Percentiles rank a stretch among this genome's conserved stretches.
Conservation (phyloP, 768 basidiomycete genomes). For the Erythrobasidium yunnanense region DNA sequence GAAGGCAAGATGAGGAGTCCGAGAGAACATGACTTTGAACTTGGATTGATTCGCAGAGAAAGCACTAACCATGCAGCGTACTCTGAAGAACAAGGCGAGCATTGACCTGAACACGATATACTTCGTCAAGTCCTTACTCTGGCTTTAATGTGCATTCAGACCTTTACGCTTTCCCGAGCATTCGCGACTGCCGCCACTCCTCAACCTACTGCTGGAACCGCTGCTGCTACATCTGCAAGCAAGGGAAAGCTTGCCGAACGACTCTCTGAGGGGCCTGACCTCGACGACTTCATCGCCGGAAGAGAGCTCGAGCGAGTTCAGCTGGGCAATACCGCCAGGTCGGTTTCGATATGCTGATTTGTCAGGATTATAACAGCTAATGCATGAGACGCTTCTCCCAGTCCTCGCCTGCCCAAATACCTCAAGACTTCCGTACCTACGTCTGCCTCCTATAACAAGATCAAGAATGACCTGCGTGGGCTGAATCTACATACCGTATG, state of each 20-base stretch:
- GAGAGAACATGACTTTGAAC: no score
- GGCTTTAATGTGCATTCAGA: no score
- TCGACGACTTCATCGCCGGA: slow-evolving; percentile 72
- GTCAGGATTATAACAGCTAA: not conserved
- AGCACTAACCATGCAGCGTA: no score
- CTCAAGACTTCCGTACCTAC: slow-evolving; percentile 49
- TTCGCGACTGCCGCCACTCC: no score
- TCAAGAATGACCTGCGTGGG: slow-evolving; percentile 89
- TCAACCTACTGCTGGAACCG: no score
- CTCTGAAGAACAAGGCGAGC: no score
- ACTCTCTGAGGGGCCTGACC: slow-evolving; percentile 50
- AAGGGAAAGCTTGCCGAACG: not conserved
- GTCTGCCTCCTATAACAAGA: slow-evolving; percentile 73
- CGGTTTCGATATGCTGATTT: not conserved
- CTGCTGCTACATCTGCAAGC: not conserved
- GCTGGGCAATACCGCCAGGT: slow-evolving; percentile 9
- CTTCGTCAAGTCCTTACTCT: no score
- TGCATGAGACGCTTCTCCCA: not conserved
- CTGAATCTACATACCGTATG: slow-evolving; percentile 89
- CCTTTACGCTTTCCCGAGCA: no score
- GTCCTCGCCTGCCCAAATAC: slow-evolving; percentile 33
- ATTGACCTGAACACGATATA: no score
- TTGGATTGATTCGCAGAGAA: no score
- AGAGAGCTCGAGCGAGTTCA: slow-evolving; percentile 38
- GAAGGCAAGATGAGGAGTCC: no score